These are phyloP conservation scores for Pseudocercospora macadamiae DNA, from an alignment of 2,329 filamentous ascomycete genomes.

Conservation along the genomic window DNA sequence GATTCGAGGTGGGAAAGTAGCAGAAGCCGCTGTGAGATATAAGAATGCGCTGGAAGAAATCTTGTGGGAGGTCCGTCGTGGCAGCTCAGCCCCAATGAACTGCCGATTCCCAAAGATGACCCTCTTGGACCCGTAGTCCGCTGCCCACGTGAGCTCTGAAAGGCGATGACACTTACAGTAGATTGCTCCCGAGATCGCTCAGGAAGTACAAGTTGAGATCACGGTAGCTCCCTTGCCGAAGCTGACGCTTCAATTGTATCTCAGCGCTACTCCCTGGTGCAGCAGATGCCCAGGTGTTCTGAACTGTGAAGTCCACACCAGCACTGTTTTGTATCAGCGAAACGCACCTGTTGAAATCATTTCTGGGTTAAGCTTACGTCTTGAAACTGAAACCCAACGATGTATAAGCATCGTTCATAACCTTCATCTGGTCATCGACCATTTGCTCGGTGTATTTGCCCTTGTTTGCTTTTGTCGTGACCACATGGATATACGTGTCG, in stretches of 20 bases:
- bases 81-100: no score
- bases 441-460: conserved; percentile 41
- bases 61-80: no score
- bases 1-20: conserved; percentile 31
- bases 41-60: no score
- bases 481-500: conserved; percentile 45
- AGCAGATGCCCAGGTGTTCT: conserved; percentile 55
- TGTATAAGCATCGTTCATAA: conserved; percentile 44
- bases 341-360: neutral
- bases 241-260: conserved; percentile 52
- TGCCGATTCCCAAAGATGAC: no score
- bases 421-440: conserved; percentile 38
- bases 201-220: conserved; percentile 61
- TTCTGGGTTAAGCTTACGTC: neutral
- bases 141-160: no score
- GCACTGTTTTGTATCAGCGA: conserved; percentile 32
- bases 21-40: neutral
- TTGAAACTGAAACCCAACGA: conserved; percentile 54
- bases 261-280: conserved; percentile 47
- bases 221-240: conserved; percentile 55
- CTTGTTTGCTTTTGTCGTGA: conserved; percentile 39
- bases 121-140: no score
- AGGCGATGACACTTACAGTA: conserved; percentile 4
- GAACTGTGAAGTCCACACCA: conserved; percentile 52
- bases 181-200: conserved; percentile 45